A percentile compares a stretch with the other conserved stretches of the same genome.
phyloP scores from a whole-genome alignment of 2,329 filamentous ascomycete species.

The Sporothrix mexicana region DNA sequence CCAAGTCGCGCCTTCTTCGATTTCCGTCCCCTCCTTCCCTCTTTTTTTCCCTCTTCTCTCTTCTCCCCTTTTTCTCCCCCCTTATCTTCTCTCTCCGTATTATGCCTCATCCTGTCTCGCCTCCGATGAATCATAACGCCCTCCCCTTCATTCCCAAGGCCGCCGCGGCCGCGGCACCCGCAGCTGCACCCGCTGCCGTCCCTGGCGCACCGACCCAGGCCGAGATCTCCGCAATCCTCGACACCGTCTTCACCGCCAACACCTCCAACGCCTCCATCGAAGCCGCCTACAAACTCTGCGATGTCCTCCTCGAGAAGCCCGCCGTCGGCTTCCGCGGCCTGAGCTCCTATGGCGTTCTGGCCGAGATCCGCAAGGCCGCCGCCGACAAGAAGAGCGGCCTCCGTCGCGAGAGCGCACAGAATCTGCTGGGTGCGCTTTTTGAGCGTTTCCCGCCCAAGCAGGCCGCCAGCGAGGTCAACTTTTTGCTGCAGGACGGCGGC shows the following conservation, averaged over 20 bases:
- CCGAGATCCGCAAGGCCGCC: slow-evolving; percentile 73
- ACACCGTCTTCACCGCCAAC: slow-evolving; percentile 71
- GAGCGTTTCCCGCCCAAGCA: slow-evolving; percentile 84
- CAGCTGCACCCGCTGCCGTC: slow-evolving; percentile 54
- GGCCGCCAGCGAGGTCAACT: slow-evolving; percentile 77
- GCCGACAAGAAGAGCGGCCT: slow-evolving; percentile 91
- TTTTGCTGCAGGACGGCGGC: slow-evolving; percentile 80
- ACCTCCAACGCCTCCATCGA: slow-evolving; percentile 73
- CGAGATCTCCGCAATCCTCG: slow-evolving; percentile 68
- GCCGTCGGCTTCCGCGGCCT: slow-evolving; percentile 60
- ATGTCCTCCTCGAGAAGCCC: slow-evolving; percentile 58
- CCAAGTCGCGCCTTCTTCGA: slow-evolving; percentile 11
- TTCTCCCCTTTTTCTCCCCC: neutral
- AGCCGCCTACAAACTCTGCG: slow-evolving; percentile 66
- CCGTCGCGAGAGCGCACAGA: slow-evolving; percentile 88
- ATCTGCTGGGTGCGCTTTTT: slow-evolving; percentile 90
- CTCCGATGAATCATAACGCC: slow-evolving; percentile 37
- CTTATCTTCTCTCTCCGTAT: neutral
- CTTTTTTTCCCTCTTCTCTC: neutral
- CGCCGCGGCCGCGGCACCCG: slow-evolving; percentile 48
- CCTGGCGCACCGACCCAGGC: slow-evolving; percentile 53
- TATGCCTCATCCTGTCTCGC: slow-evolving; percentile 39
- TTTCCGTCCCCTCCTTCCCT: neutral
- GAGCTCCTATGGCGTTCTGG: slow-evolving; percentile 58
- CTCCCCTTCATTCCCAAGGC: slow-evolving; percentile 40